Base-by-base conservation (phyloP, 2,329 filamentous ascomycete genomes). In the Thielaviopsis ethacetica region DNA sequence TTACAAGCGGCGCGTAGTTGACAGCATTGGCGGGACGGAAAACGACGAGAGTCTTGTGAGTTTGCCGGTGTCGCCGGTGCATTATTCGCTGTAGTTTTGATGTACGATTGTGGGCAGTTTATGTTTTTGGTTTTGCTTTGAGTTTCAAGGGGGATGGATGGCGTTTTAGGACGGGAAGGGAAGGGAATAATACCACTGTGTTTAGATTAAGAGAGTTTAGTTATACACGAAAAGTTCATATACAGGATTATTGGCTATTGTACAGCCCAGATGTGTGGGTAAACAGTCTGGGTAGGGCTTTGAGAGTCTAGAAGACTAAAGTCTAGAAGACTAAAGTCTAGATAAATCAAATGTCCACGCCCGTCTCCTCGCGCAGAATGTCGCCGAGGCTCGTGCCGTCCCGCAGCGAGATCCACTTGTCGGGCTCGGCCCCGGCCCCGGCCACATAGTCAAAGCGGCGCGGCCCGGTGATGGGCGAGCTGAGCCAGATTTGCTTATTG, bases 401-500 rank as follows among this genome's bases (percentile, higher is more conserved):
- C 54, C 91, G 78, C 60, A 88, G 71, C 69, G 96, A 97, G 54
- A 97, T 78, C 93, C 93, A 98, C 2, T 83, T 85, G 34, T 84
- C 89, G 70, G 83, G 72, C 75, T 90, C 86, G 34, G 80, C 76
- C 65, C 93, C 88, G 82, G 53, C 75, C 65, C 91, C 70, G 19
- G 50, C 53, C 59, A 95, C 86, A 80, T 88, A 98, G 71, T 97
- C 91, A 74, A 85, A 98, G 61, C 91, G 84, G 73, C 96, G 96
- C 15, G 93, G 93, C 0, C 93, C 93, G 5, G 88, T 91, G 58
- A 89, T 76, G 3, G 93, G 93, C 51, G 89, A 95, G 44, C 88
- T 93, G 53, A 97, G 82, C 93, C 93, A 98, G 68, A 98, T 95
- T 69, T 86, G 93, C 76, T 90, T 93, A 77, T 96, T 97, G 21